Base-by-base conservation (phyloP, 176 grass and related monocot genomes). In the Zizania latifolia region DNA sequence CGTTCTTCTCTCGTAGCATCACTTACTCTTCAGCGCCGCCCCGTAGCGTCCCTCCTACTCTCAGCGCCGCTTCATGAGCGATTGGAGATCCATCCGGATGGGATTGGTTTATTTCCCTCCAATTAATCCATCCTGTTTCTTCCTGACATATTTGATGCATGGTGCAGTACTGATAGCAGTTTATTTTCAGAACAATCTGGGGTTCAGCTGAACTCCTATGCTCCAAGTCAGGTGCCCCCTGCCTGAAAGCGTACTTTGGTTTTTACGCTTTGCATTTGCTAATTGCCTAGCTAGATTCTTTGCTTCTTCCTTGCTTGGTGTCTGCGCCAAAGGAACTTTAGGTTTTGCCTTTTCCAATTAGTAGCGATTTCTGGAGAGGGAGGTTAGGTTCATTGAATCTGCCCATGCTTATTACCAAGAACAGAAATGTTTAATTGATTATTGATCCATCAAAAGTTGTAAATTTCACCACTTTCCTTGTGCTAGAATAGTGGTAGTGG, bases 401-500 rank as follows among this genome's bases (percentile, higher is more conserved):
- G 32, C 12, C 35, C 78, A 48, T 63, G 27, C 10, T 37, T 26
- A 10, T 65, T 4, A 3, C 46, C 31, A 11, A 34, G 19, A 37
- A 71, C 64, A 44, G 11, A 14, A 43, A 50, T 74, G 30, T 48
- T 6, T 4, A 2, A 30, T 65, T 77, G n/a, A n/a, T n/a, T n/a
- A n/a, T n/a, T n/a, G 41, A 36, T 64, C 46, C 9, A 32, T 77
- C 2, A 36, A 29, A 71, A 70, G 12, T 53, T 55, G 13, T 1
- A 30, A 56, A 6, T 70, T 76, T 44, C 1, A 26, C 14, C 10
- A 22, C 16, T 62, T 54, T 32, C n/a, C 9, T 58, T 45, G 5
- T 24, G 28, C 7, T 76, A 63, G 16, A 50, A 50, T 50, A 51
- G 22, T 78, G 3, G 11, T 78, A 78, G 66, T 72, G 65, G 72